Evolutionary conservation across 805 yeast genomes (phyloP), one percentile per base, ranked within the genome.

Genomic region (Sugiyamaella smithiae): DNA sequence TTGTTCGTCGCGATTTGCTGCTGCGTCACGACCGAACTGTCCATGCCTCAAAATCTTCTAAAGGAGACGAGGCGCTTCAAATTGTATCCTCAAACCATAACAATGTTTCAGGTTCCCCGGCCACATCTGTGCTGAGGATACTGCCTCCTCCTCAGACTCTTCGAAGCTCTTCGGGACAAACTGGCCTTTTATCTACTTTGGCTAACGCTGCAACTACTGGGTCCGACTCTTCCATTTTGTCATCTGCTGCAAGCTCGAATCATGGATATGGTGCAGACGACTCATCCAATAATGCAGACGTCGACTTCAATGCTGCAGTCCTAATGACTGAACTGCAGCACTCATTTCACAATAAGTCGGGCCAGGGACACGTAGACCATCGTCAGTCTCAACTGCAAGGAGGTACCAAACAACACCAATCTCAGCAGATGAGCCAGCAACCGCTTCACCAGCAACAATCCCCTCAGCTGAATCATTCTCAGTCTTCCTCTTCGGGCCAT

Each of bases 11-110:
- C 57, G 95, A 86, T 61, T 68, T 86, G 40, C 69, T 87, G 14
- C 87, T 85, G 58, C 70, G 95, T 32, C 95, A 86, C 64, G 77
- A 84, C 51, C 68, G 91, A 40, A 87, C 95, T 0, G 93, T 86
- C 11, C 95, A 86, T 64, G 65, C 66, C 20, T 23, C 23, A 33
- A 48, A 48, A 31, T 31, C 41, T 8, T 19, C 35, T 17, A 29
- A 46, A 16, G 11, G 41, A 9, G 41, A 44, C 31, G 41, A 40
- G 11, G 22, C 33, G 9, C 26, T 37, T 16, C 40, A 29, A 7
- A 33, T 37, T 14, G 44, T n/a, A 31, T 25, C 33, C 25, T 14
- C 45, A 23, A 25, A 24, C 22, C 14, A 20, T 24, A 22, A 46
- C n/a, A 25, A 40, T 16, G 32, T 23, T 12, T 25, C 43, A 4